Base-by-base conservation (phyloP, 305 asterid genomes). In the Fraxinus greggii region DNA sequence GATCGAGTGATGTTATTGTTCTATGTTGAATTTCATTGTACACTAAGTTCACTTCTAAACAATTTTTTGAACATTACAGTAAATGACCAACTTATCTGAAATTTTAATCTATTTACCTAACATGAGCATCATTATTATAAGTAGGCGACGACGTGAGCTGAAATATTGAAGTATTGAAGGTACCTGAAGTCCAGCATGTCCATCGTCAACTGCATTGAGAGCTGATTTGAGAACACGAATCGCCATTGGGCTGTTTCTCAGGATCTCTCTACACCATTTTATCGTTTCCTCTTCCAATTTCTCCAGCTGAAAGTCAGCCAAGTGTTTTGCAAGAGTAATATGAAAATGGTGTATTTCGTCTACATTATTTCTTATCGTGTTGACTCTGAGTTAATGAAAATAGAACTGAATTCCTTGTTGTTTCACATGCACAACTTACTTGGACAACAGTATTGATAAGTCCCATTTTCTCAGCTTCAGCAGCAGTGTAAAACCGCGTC, bases 111-210 rank as follows among this genome's bases (percentile, higher is more conserved):
- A 7, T 36, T 36, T 7, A 36, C 42, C 42, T 7, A 36, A 36
- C 42, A 7, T 0, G 42, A 36, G 2, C 42, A 36, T 31, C 33
- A 51, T 17, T 23, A 23, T 24, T 24, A 24, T 7, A 63, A 63
- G 33, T 24, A 67, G 38, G 38, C 0, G 36, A 28, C 1, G 1
- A 28, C 38, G 7, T 12, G 3, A 26, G 74, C 3, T 9, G 74
- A 26, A 28, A 67, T 67, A 28, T 67, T 28, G n/a, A 33, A 23
- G 76, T 17, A 77, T n/a, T 75, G 7, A 69, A 31, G 3, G 31
- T 88, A 93, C 99, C 99, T 95, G 99, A 85, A 96, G 97, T 79
- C 99, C 99, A 72, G 97, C 87, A 83, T 93, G 97, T 0, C 98
- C 99, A 83, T 96, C 99, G 65, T 96, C 99, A 35, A 87, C 94